Percentiles rank a stretch among this genome's conserved stretches.
These are phyloP conservation scores for Hura crepitans DNA, from an alignment of 441 rosid species.

Conservation along the genomic window DNA sequence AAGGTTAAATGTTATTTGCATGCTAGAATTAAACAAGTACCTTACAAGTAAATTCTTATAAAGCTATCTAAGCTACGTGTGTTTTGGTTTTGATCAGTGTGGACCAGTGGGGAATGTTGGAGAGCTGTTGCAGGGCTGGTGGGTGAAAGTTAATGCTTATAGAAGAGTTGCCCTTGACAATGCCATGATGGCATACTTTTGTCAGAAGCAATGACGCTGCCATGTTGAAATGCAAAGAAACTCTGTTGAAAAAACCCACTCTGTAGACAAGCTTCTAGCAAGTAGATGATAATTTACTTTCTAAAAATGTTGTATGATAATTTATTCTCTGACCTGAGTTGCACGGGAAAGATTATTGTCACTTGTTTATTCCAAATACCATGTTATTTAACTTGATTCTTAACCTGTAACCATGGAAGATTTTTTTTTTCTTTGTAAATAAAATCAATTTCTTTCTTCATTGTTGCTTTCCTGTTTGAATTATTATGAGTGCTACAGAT, in stretches of 20 bases:
- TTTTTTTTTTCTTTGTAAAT: too few relatives aligned
- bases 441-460: too few relatives aligned
- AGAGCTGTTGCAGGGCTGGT: slow-evolving; percentile 45
- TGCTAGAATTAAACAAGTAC: not conserved
- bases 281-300: too few relatives aligned
- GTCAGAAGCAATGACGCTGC: not conserved
- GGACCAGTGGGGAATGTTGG: slow-evolving; percentile 80
- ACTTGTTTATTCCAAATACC: too few relatives aligned
- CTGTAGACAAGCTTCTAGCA: not conserved
- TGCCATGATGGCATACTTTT: not conserved
- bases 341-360: too few relatives aligned
- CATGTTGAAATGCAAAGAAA: not conserved
- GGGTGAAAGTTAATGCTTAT: slow-evolving; percentile 38
- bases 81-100: slow-evolving; percentile 35
- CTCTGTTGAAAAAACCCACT: too few relatives aligned
- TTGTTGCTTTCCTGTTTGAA: too few relatives aligned
- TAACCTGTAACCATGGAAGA: too few relatives aligned
- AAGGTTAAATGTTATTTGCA: slow-evolving; percentile 41
- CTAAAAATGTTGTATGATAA: too few relatives aligned
- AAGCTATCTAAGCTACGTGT: not conserved
- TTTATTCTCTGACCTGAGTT: too few relatives aligned
- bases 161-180: slow-evolving; percentile 11
- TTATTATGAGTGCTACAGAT: too few relatives aligned
- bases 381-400: too few relatives aligned
- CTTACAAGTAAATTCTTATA: not conserved